Conservation (phyloP, 2,329 filamentous ascomycete species). For the Thermothelomyces thermophilus region DNA sequence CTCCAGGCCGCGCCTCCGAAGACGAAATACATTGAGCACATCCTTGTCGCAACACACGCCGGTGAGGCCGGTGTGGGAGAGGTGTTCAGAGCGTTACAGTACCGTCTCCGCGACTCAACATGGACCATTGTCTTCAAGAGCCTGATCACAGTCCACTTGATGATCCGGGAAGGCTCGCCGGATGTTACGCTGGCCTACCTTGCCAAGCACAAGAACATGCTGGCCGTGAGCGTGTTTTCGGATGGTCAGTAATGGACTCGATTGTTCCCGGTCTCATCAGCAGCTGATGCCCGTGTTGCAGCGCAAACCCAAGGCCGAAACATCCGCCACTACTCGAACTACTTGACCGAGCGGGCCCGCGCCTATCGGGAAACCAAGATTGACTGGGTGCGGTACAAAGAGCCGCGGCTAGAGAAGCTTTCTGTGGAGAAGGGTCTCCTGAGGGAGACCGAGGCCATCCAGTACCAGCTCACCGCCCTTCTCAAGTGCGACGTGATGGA, state of each 20-base stretch:
- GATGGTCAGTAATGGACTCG: slow-evolving; percentile 60
- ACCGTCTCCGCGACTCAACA: slow-evolving; percentile 86
- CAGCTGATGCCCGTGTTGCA: slow-evolving; percentile 32
- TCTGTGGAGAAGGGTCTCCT: slow-evolving; percentile 87
- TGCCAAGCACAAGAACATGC: slow-evolving; percentile 70
- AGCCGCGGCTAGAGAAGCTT: slow-evolving; percentile 75
- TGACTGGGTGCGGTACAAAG: slow-evolving; percentile 82
- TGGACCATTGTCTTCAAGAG: slow-evolving; percentile 99
- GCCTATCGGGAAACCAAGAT: slow-evolving; percentile 78
- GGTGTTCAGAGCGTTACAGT: slow-evolving; percentile 86
- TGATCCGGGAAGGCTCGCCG: slow-evolving; percentile 91
- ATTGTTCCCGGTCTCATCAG: not conserved
- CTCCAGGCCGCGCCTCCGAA: slow-evolving; percentile 85
- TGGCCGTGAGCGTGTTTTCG: slow-evolving; percentile 85
- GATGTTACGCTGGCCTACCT: slow-evolving; percentile 85
- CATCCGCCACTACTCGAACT: slow-evolving; percentile 84
- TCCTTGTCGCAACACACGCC: slow-evolving; percentile 87
- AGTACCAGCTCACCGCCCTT: slow-evolving; percentile 77
- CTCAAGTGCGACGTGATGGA: slow-evolving; percentile 85
- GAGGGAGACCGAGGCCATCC: slow-evolving; percentile 84
- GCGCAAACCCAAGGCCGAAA: slow-evolving; percentile 93
- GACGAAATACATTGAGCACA: slow-evolving; percentile 98
- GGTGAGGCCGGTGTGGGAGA: slow-evolving; percentile 93
- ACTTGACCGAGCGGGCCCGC: slow-evolving; percentile 73
- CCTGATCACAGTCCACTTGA: slow-evolving; percentile 89